Percentiles rank a stretch among this genome's conserved stretches.
Evolutionary conservation across 768 basidiomycete species (phyloP).

Genomic region (Naematelia aurantialba): DNA sequence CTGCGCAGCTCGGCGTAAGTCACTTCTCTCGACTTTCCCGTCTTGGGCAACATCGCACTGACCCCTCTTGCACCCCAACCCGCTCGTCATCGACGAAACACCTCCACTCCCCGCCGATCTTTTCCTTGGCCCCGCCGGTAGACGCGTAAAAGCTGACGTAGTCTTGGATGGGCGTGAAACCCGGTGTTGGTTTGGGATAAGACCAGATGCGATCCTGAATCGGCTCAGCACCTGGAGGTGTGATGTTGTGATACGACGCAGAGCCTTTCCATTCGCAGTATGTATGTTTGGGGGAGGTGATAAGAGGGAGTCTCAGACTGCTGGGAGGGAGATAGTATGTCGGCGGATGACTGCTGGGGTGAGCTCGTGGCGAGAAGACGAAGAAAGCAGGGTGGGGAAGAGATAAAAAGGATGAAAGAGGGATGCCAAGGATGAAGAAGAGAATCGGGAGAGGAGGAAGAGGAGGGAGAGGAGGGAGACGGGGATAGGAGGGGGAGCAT

Average conservation of each 20-base stretch:
- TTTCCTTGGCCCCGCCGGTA: slow-evolving; percentile 4
- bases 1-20: slow-evolving; percentile 9
- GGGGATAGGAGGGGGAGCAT: no score
- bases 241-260: slow-evolving; percentile 38
- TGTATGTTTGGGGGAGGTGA: slow-evolving; percentile 22
- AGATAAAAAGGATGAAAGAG: no score
- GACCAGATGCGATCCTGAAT: slow-evolving; percentile 45
- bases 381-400: no score
- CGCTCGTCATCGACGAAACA: slow-evolving; percentile 46
- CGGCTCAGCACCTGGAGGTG: slow-evolving; percentile 5
- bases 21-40: background rate
- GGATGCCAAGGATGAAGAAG: no score
- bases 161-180: slow-evolving; percentile 38
- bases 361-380: no score
- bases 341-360: slow-evolving; percentile 45
- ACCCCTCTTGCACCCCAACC: slow-evolving; percentile 46
- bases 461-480: no score
- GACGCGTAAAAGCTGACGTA: slow-evolving; percentile 48
- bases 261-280: slow-evolving; percentile 47
- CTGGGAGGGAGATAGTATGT: slow-evolving; percentile 47
- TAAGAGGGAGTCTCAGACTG: slow-evolving; percentile 18
- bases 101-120: slow-evolving; percentile 28
- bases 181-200: slow-evolving; percentile 32
- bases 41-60: slow-evolving; percentile 1
- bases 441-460: no score